phyloP scores from a whole-genome alignment of 2,329 filamentous ascomycete genomes.

The Bisporella sp. region DNA sequence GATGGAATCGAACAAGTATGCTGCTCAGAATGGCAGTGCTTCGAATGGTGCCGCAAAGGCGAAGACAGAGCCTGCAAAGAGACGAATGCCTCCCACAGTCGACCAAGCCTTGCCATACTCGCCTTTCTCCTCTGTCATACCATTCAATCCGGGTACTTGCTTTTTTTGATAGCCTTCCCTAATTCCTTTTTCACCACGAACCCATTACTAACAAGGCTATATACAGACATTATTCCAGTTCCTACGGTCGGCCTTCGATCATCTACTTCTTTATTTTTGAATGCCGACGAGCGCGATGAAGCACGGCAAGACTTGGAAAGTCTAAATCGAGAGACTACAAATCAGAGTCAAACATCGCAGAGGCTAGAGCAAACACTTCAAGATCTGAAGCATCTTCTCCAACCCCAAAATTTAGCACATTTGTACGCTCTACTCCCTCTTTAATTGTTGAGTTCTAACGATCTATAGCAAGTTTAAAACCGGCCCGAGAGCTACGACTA shows the following conservation, averaged over 20 bases:
- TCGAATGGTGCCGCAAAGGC: slow-evolving; percentile 10
- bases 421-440: slow-evolving; percentile 28
- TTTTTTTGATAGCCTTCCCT: background rate
- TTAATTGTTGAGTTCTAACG: slow-evolving; percentile 21
- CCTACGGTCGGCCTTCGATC: slow-evolving; percentile 49
- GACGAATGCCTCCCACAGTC: slow-evolving; percentile 46
- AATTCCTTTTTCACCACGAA: background rate
- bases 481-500: slow-evolving; percentile 27
- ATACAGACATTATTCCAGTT: slow-evolving; percentile 57
- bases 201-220: slow-evolving; percentile 13
- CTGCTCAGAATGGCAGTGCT: slow-evolving; percentile 12
- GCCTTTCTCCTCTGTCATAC: slow-evolving; percentile 72
- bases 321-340: slow-evolving; percentile 63
- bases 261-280: slow-evolving; percentile 44
- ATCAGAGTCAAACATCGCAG: slow-evolving; percentile 50
- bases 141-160: slow-evolving; percentile 62
- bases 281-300: slow-evolving; percentile 44
- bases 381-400: slow-evolving; percentile 68
- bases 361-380: slow-evolving; percentile 65
- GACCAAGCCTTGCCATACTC: slow-evolving; percentile 77
- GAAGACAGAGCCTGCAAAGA: slow-evolving; percentile 22
- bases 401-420: slow-evolving; percentile 61
- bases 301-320: slow-evolving; percentile 51
- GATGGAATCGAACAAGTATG: slow-evolving; percentile 22
- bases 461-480: slow-evolving; percentile 49